These are phyloP conservation scores for Aspergillus campestris DNA, from an alignment of 495 filamentous ascomycete genomes.

Conservation along the genomic window DNA sequence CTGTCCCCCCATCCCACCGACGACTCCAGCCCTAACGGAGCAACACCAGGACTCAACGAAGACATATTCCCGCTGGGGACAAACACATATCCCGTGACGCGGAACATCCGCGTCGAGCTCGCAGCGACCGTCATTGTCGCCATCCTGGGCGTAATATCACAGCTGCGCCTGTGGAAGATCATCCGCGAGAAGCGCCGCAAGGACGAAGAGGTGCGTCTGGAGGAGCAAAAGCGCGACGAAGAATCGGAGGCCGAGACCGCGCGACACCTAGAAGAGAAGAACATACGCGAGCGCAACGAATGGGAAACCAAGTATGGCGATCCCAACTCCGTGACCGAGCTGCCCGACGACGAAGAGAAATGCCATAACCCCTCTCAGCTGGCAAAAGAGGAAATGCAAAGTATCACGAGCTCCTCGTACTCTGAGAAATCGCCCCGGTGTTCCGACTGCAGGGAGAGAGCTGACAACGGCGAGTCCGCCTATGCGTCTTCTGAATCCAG, in stretches of 20 bases:
- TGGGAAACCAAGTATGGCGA: constrained; percentile 75
- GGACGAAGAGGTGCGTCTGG: constrained; percentile 46
- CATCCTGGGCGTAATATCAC: constrained; percentile 69
- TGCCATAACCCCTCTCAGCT: too few species aligned
- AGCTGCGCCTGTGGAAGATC: constrained; percentile 83
- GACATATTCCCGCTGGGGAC: constrained; percentile 68
- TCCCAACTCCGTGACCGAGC: constrained; percentile 13
- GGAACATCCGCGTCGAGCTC: constrained; percentile 78
- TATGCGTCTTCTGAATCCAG: constrained; percentile 8
- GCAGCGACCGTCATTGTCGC: constrained; percentile 68
- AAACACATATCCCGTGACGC: constrained; percentile 75
- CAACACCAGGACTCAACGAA: constrained; percentile 57
- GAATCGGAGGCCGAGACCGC: constrained; percentile 63
- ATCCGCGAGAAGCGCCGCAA: constrained; percentile 62
- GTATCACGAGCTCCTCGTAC: constrained; percentile 21
- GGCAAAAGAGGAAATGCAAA: too few species aligned
- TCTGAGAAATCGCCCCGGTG: constrained; percentile 11
- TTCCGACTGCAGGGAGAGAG: constrained; percentile 18
- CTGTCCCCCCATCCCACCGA: too few species aligned
- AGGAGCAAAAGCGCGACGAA: constrained; percentile 52
- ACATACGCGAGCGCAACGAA: constrained; percentile 54
- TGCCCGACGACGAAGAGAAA: too few species aligned
- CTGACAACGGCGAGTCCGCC: constrained; percentile 16
- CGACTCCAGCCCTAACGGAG: constrained; percentile 7
- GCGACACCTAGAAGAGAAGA: constrained; percentile 57